These are phyloP conservation scores for Pogostemon cablin DNA, from an alignment of 257 asterid species.

Conservation along the genomic window DNA sequence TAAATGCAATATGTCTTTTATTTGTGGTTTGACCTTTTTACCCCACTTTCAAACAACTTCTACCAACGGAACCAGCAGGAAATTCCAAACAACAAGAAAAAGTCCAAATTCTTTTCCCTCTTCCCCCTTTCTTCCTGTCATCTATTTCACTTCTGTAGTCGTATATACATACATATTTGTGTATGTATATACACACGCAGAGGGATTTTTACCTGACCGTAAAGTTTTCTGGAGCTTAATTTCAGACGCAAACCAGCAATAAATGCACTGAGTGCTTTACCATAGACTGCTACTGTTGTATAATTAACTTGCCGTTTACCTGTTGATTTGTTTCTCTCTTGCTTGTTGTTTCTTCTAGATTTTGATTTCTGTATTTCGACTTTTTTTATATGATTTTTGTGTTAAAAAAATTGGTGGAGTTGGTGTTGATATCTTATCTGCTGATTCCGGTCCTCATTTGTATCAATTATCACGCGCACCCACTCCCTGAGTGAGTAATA, in stretches of 20 bases:
- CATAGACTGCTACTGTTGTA: constrained; percentile 6
- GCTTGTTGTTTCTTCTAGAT: neutral
- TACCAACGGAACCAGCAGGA: constrained; percentile 14
- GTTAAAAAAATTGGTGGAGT: neutral
- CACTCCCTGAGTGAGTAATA: constrained; percentile 27
- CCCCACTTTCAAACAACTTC: constrained; percentile 16
- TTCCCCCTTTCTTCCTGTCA: constrained; percentile 9
- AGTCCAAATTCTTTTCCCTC: neutral
- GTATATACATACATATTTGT: neutral
- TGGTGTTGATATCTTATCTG: neutral
- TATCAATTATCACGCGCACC: constrained; percentile 28
- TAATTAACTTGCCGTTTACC: neutral
- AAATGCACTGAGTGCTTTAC: constrained; percentile 23
- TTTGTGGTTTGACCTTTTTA: constrained; percentile 14
- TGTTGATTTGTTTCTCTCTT: neutral
- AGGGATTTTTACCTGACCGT: no score
- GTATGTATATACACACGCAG: neutral
- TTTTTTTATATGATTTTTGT: neutral
- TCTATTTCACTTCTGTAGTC: neutral
- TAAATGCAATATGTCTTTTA: neutral
- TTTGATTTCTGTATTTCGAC: neutral
- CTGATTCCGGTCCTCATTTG: constrained; percentile 26
- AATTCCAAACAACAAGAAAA: constrained; percentile 15
- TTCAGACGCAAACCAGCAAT: constrained; percentile 33
- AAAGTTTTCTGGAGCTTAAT: neutral